Evolutionary conservation across 306 rosid genomes (phyloP), one percentile per base, ranked within the genome.

Genomic region (Trifolium subterraneum): DNA sequence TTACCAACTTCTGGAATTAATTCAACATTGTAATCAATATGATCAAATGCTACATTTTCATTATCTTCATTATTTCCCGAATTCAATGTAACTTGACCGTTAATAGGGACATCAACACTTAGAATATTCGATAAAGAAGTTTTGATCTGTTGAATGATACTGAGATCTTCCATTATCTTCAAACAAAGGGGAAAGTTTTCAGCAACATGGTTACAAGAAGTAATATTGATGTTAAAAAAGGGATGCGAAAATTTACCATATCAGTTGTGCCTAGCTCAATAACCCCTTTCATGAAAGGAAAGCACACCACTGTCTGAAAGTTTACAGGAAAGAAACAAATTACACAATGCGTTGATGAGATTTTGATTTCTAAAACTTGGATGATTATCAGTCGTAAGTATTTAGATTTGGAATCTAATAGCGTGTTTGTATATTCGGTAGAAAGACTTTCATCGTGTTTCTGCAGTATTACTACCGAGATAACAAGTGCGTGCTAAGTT

Each of bases 211-310:
- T 84, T 52, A 47, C 58, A 65, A 71, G 54, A 35, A 31, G 6
- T 44, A 12, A 66, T 27, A 16, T 69, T 15, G 7, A 31, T 31
- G 56, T 68, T 22, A 69, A 19, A 42, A 51, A 23, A 44, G 62
- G 22, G 39, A 36, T 36, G 10, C 39, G 2, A 36, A 36, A 36
- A 36, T 36, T 36, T 36, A 36, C 39, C 39, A 36, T 7, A 7
- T 36, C 98, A 62, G 86, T 84, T 42, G 84, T 83, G 7, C 96
- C 98, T 8, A 92, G 82, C 80, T 92, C 98, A 9, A 92, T 47
- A 67, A 90, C 98, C 51, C 98, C 98, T 59, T 88, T 89, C 70
- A 77, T 69, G 81, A 87, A 81, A 22, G 98, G 98, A 85, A 92
- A 90, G 82, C 98, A 92, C 68, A 86, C 87, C 59, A 90, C 85